phyloP scores from a whole-genome alignment of 768 basidiomycete genomes.

The Rhizopogon salebrosus region DNA sequence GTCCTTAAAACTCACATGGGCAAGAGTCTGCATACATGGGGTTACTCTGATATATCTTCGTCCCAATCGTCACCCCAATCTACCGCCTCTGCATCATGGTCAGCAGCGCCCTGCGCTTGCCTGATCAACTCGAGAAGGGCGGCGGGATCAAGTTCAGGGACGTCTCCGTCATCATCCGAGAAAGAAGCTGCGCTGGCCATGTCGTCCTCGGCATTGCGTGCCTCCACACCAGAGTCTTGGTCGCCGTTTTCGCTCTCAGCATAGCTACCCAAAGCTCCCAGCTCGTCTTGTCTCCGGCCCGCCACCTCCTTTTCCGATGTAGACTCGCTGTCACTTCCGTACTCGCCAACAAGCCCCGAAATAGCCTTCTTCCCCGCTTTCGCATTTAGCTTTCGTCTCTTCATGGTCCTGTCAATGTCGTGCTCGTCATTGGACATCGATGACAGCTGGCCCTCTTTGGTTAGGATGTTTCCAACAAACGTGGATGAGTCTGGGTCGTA shows the following conservation, averaged over 20 bases:
- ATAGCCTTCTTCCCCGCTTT: constrained; percentile 53
- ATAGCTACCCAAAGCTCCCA: constrained; percentile 21
- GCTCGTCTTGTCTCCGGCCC: constrained; percentile 5
- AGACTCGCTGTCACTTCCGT: constrained; percentile 47
- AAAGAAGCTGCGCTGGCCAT: neutral
- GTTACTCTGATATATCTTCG: constrained; percentile 6
- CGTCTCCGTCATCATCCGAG: constrained; percentile 13
- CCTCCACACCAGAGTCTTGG: neutral
- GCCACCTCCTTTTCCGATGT: constrained; percentile 19
- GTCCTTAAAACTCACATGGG: too few species aligned
- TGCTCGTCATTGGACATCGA: constrained; percentile 6
- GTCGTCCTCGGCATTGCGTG: neutral
- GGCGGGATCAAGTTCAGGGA: constrained; percentile 11
- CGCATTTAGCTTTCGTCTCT: constrained; percentile 52
- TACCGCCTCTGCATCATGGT: constrained; percentile 20
- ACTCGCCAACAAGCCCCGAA: constrained; percentile 51
- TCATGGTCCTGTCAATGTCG: constrained; percentile 34
- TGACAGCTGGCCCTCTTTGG: constrained; percentile 40
- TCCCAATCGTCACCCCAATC: constrained; percentile 30
- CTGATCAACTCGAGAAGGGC: constrained; percentile 18
- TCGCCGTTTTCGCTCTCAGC: constrained; percentile 16
- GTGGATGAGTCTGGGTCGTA: constrained; percentile 48
- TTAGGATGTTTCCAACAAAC: constrained; percentile 58
- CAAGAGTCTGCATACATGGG: neutral
- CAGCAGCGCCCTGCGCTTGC: constrained; percentile 17